A percentile compares a stretch with the other conserved stretches of the same genome.
phyloP scores from a whole-genome alignment of 129 eudicot genomes.

The Chrysanthemum lavandulifolium region DNA sequence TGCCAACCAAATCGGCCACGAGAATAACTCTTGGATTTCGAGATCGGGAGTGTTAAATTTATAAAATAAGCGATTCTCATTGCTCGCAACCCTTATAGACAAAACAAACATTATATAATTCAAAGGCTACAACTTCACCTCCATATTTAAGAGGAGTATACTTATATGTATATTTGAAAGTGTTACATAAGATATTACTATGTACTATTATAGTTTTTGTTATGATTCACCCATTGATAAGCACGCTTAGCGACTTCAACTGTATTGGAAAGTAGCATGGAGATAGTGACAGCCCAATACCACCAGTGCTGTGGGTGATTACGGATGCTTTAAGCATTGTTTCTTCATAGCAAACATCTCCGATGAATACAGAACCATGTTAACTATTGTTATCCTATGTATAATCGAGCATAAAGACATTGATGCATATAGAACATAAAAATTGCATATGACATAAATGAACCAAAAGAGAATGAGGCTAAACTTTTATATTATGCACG shows the following conservation, averaged over 20 bases:
- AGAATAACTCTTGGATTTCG: too few relatives aligned
- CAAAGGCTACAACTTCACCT: too few relatives aligned
- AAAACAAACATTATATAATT: too few relatives aligned
- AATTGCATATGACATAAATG: neutral
- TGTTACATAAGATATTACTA: too few relatives aligned
- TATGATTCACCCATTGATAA: slow-evolving; percentile 22
- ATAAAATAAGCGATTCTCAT: too few relatives aligned
- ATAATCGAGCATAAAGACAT: slow-evolving; percentile 11
- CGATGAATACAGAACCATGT: slow-evolving; percentile 26
- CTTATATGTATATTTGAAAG: too few relatives aligned
- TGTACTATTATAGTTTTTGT: too few relatives aligned
- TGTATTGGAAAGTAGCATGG: slow-evolving; percentile 65
- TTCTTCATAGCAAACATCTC: slow-evolving; percentile 65
- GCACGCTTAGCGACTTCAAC: slow-evolving; percentile 58
- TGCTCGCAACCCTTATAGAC: too few relatives aligned
- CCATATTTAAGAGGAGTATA: too few relatives aligned
- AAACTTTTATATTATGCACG: too few relatives aligned
- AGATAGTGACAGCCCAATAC: slow-evolving; percentile 61
- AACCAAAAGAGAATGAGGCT: slow-evolving; percentile 1
- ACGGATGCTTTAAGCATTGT: slow-evolving; percentile 48
- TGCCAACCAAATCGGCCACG: too few relatives aligned
- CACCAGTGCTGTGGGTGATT: slow-evolving; percentile 68
- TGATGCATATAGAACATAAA: neutral
- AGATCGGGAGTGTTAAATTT: too few relatives aligned
- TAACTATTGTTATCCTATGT: slow-evolving; percentile 36